Evolutionary conservation across 2,329 filamentous ascomycete genomes (phyloP).

Genomic region (Penicillium concentricum): DNA sequence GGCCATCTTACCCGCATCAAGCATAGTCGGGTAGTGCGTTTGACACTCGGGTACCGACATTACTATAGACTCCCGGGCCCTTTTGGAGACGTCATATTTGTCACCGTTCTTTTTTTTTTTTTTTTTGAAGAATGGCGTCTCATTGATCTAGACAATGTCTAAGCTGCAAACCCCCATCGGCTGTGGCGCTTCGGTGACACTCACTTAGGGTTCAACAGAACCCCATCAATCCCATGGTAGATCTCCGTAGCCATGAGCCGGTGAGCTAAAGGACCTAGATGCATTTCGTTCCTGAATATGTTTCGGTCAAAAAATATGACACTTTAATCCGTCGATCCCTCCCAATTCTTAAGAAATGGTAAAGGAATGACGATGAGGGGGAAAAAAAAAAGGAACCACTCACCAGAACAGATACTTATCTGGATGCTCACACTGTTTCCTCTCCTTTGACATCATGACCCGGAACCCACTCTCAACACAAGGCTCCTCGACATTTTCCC

Average conservation of each 20-base stretch:
- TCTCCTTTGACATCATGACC: conserved; percentile 33
- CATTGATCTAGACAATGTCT: conserved; percentile 22
- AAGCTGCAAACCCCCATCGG: conserved; percentile 21
- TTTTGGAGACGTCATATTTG: conserved; percentile 12
- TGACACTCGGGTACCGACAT: conserved; percentile 18
- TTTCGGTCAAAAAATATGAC: conserved; percentile 7
- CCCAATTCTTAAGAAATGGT: background rate
- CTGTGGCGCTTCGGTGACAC: conserved; percentile 13
- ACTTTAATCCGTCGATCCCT: conserved; percentile 11
- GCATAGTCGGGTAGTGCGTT: conserved; percentile 6
- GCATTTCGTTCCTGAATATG: conserved; percentile 41
- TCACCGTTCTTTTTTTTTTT: background rate
- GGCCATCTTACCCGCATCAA: conserved; percentile 14
- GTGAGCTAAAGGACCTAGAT: conserved; percentile 39
- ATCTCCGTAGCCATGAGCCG: conserved; percentile 39
- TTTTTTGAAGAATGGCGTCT: background rate
- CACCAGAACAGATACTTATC: conserved; percentile 45
- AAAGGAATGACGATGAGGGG: background rate
- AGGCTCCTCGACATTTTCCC: conserved; percentile 38
- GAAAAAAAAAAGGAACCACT: conserved; percentile 10
- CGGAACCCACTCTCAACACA: conserved; percentile 32
- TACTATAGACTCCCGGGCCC: background rate
- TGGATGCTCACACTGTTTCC: conserved; percentile 33
- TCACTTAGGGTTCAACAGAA: conserved; percentile 27
- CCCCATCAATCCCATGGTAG: conserved; percentile 35